These are phyloP conservation scores for Clavariopsis aquatica DNA, from an alignment of 495 filamentous ascomycete species.

Conservation along the genomic window DNA sequence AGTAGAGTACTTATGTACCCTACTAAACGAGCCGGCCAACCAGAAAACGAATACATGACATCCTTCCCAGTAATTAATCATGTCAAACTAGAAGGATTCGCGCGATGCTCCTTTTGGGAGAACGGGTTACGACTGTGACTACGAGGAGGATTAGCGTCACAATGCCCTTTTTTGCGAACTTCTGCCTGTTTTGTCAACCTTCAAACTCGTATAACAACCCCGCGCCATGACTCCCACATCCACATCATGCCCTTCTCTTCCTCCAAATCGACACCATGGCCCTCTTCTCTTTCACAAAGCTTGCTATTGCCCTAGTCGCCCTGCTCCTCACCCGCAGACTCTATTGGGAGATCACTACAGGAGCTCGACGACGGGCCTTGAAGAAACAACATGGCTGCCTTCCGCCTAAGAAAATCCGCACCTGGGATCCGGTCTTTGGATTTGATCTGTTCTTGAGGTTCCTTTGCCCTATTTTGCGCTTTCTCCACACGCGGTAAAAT, in stretches of 20 bases:
- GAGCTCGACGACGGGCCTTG: conserved; percentile 9
- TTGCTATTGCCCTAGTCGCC: conserved; percentile 12
- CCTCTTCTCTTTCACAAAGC: background rate
- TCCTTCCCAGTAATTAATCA: too few relatives aligned
- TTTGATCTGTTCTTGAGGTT: conserved; percentile 8
- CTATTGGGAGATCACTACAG: conserved; percentile 26
- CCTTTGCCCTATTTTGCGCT: too few relatives aligned
- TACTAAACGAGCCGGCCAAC: too few relatives aligned
- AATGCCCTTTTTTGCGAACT: background rate
- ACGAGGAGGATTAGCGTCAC: too few relatives aligned
- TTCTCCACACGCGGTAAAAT: too few relatives aligned
- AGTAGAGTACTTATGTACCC: too few relatives aligned
- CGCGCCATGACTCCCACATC: too few relatives aligned
- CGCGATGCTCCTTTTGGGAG: too few relatives aligned
- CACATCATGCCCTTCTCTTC: background rate
- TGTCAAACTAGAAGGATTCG: too few relatives aligned
- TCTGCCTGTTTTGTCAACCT: background rate
- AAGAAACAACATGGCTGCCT: conserved; percentile 21
- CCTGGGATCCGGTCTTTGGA: conserved; percentile 9
- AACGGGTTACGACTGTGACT: too few relatives aligned
- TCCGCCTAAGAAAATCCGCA: background rate
- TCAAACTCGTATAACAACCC: background rate
- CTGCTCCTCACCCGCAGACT: conserved; percentile 20
- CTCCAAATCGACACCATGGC: background rate
- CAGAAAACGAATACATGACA: too few relatives aligned